Evolutionary conservation across 129 eudicot genomes (phyloP).

Genomic region (Escallonia rubra): DNA sequence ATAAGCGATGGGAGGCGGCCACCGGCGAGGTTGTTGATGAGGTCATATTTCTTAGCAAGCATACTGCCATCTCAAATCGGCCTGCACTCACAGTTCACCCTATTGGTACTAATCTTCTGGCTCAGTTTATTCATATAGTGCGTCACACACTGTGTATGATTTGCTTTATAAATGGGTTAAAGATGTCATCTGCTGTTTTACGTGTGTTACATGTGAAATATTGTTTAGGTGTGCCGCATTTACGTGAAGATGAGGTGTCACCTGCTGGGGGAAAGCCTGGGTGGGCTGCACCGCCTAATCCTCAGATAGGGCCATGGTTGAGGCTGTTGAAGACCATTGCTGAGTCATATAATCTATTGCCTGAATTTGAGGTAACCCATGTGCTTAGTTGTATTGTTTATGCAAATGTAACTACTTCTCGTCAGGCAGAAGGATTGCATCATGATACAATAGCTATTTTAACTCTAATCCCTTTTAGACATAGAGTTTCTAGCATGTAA

Average conservation of each 20-base stretch:
- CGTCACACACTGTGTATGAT: not conserved
- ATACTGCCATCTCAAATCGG: slow-evolving; percentile 76
- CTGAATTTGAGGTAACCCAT: slow-evolving; percentile 82
- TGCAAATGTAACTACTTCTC: not conserved
- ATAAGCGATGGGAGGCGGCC: slow-evolving; percentile 69
- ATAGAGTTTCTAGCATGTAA: too few species aligned
- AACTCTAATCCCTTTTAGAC: too few species aligned
- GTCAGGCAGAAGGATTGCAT: not conserved
- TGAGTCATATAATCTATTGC: slow-evolving; percentile 58
- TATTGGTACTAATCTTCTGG: slow-evolving; percentile 45
- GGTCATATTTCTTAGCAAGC: slow-evolving; percentile 80
- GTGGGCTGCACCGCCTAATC: slow-evolving; percentile 97
- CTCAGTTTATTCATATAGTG: too few species aligned
- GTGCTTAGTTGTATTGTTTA: not conserved
- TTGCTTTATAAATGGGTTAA: not conserved
- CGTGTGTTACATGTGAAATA: slow-evolving; percentile 4
- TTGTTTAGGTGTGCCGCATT: slow-evolving; percentile 76
- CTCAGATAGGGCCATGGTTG: slow-evolving; percentile 91
- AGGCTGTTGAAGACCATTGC: slow-evolving; percentile 64
- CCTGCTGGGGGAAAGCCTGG: slow-evolving; percentile 94
- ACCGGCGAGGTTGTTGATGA: slow-evolving; percentile 72
- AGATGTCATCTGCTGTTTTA: not conserved
- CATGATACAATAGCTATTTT: too few species aligned
- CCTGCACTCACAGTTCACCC: slow-evolving; percentile 93
- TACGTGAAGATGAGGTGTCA: slow-evolving; percentile 67